A percentile compares a stretch with the other conserved stretches of the same genome.
Evolutionary conservation across 345 rosid species (phyloP).

Genomic region (Rhodomyrtus tomentosa): DNA sequence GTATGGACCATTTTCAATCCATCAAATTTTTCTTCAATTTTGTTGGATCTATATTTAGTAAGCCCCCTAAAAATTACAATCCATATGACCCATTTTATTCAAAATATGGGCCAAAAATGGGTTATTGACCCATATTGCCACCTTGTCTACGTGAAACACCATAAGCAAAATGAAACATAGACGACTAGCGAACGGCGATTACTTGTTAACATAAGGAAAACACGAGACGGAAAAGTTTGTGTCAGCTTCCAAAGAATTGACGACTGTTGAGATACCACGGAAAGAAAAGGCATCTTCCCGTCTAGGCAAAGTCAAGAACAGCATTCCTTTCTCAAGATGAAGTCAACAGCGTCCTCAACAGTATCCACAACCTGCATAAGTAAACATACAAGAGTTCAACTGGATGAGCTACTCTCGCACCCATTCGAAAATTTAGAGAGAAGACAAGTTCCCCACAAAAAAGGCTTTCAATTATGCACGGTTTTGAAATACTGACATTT

Average conservation of each 20-base stretch:
- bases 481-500: neutral
- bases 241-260: neutral
- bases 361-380: conserved; percentile 64
- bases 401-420: neutral
- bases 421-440: neutral
- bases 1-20: too few relatives aligned
- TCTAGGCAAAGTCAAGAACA: neutral
- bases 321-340: conserved; percentile 39
- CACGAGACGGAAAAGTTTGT: neutral
- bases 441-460: neutral
- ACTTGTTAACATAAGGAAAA: neutral
- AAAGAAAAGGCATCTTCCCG: neutral
- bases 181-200: neutral
- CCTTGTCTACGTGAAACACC: neutral
- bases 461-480: neutral
- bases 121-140: too few relatives aligned
- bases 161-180: neutral
- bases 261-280: neutral
- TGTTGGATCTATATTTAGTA: too few relatives aligned
- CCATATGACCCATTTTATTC: too few relatives aligned
- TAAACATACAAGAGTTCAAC: neutral
- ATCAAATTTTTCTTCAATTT: too few relatives aligned
- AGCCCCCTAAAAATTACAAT: too few relatives aligned
- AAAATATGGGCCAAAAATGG: too few relatives aligned
- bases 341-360: conserved; percentile 71